Evolutionary conservation across 371 early-diverging fungal genomes (phyloP).

Genomic region (Mucor racemosus): DNA sequence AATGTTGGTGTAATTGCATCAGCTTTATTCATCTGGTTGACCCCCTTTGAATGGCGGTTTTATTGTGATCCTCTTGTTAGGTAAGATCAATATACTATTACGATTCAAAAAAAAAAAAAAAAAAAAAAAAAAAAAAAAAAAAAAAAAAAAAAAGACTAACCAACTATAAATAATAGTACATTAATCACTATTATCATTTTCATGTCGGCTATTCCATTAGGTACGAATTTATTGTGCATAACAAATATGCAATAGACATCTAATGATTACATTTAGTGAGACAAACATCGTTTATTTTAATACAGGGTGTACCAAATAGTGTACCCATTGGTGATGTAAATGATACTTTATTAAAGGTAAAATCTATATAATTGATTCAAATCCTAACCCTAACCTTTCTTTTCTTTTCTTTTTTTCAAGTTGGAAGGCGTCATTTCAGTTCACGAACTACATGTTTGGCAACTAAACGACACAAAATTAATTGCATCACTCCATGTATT

Average conservation of each 20-base stretch:
- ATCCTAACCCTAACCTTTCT: too few relatives aligned
- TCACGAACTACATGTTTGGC: slow-evolving; percentile 96
- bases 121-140: neutral
- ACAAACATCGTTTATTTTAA: slow-evolving; percentile 79
- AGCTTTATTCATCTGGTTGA: slow-evolving; percentile 81
- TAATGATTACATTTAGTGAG: slow-evolving; percentile 54
- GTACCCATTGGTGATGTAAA: slow-evolving; percentile 74
- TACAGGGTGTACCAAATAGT: slow-evolving; percentile 83
- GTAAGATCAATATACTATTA: slow-evolving; percentile 21
- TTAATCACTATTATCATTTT: slow-evolving; percentile 49
- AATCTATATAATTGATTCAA: too few relatives aligned
- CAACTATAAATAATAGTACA: slow-evolving; percentile 22
- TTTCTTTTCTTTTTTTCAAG: slow-evolving; percentile 7
- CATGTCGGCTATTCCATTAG: slow-evolving; percentile 41
- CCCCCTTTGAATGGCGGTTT: slow-evolving; percentile 67
- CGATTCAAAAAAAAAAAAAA: too few relatives aligned
- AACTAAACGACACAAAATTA: slow-evolving; percentile 82
- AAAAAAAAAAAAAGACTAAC: neutral
- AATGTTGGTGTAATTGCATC: slow-evolving; percentile 90
- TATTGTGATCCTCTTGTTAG: slow-evolving; percentile 80
- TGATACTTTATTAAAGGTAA: slow-evolving; percentile 49
- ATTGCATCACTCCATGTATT: slow-evolving; percentile 87
- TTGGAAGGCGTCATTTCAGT: slow-evolving; percentile 72
- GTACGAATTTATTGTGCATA: slow-evolving; percentile 22
- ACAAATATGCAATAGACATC: neutral